These are phyloP conservation scores for Allantophomopsis lycopodina DNA, from an alignment of 2,329 filamentous ascomycete species.

Conservation along the genomic window DNA sequence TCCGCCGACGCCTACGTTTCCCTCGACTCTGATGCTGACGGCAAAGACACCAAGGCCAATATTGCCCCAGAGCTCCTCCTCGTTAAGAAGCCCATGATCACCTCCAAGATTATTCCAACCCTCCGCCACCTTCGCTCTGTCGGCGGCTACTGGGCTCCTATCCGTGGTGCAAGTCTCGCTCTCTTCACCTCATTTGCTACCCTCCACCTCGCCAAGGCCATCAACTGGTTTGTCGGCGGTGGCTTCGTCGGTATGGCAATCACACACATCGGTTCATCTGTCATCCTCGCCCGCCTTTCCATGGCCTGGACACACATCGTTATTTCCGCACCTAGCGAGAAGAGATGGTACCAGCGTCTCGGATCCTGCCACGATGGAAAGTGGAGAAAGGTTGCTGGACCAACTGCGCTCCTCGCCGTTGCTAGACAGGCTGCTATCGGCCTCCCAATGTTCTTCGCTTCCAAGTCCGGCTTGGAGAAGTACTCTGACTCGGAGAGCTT, in stretches of 20 bases:
- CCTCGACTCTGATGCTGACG: constrained; percentile 10
- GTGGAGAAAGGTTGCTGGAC: constrained; percentile 55
- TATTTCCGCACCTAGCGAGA: constrained; percentile 54
- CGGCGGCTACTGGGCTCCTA: constrained; percentile 50
- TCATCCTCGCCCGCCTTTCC: constrained; percentile 53
- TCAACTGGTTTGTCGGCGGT: too few relatives aligned
- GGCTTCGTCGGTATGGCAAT: constrained; percentile 23
- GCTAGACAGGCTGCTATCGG: constrained; percentile 34
- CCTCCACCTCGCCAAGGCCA: constrained; percentile 18
- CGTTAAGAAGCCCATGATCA: constrained; percentile 42
- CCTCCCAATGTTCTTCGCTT: constrained; percentile 31
- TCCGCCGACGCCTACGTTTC: constrained; percentile 35
- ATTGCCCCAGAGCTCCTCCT: constrained; percentile 26
- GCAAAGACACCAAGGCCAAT: not conserved
- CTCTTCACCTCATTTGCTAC: constrained; percentile 29
- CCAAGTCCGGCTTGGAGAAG: constrained; percentile 21
- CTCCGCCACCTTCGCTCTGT: constrained; percentile 46
- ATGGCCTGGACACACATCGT: constrained; percentile 79
- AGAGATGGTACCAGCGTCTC: constrained; percentile 56
- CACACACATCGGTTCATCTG: constrained; percentile 28
- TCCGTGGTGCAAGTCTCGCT: constrained; percentile 50
- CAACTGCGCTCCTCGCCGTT: constrained; percentile 49
- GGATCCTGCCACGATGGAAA: constrained; percentile 39
- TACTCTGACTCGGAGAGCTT: constrained; percentile 9
- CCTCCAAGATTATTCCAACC: constrained; percentile 41